Percentiles rank a stretch among this genome's conserved stretches.
These are phyloP conservation scores for Colletotrichum sp. DNA, from an alignment of 2,329 filamentous ascomycete genomes.

Conservation along the genomic window DNA sequence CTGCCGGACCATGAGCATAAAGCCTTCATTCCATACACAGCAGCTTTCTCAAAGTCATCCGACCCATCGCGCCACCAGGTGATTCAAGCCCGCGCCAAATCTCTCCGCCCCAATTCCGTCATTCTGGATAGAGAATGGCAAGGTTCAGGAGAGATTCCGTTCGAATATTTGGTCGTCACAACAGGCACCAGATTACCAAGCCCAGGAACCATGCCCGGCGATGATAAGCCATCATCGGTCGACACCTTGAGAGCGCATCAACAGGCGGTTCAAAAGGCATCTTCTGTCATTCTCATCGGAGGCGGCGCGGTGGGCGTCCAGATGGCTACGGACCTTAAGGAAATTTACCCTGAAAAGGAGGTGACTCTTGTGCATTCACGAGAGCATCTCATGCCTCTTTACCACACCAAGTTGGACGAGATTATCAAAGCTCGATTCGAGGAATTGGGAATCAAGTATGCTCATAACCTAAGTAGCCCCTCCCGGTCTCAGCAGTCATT, in stretches of 20 bases:
- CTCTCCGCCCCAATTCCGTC: not conserved
- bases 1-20: conserved; percentile 44
- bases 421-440: not conserved
- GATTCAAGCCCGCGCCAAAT: not conserved
- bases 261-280: conserved; percentile 19
- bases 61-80: not conserved
- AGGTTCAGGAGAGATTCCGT: not conserved
- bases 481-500: not conserved
- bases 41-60: not conserved
- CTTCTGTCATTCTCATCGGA: conserved; percentile 39
- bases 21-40: conserved; percentile 52
- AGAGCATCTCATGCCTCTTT: conserved; percentile 36
- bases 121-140: conserved; percentile 8
- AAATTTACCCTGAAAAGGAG: conserved; percentile 47
- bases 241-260: conserved; percentile 35
- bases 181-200: not conserved
- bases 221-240: conserved; percentile 24
- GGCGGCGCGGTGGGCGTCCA: conserved; percentile 56
- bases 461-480: rapidly evolving
- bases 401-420: conserved; percentile 4
- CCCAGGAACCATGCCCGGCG: not conserved
- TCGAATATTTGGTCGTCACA: not conserved
- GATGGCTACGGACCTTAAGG: conserved; percentile 52
- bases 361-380: conserved; percentile 55
- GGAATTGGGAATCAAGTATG: not conserved